Evolutionary conservation across 768 basidiomycete genomes (phyloP).

Genomic region (Dentipellis sp.): DNA sequence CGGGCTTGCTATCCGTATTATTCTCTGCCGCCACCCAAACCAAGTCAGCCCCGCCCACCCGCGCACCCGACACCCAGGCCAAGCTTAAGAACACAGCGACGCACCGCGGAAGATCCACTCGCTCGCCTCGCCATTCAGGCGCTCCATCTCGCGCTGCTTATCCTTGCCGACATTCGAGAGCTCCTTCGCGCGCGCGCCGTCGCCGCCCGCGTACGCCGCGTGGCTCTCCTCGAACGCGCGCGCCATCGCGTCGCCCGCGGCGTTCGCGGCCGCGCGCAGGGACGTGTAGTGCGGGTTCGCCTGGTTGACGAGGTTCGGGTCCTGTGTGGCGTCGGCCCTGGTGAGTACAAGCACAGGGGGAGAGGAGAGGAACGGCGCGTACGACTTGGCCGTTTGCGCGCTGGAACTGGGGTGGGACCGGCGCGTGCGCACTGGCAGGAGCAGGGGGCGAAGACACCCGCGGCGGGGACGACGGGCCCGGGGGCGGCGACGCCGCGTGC

Average conservation of each 20-base stretch:
- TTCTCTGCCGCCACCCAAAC: conserved; percentile 40
- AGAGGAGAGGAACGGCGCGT: not conserved
- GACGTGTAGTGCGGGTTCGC: conserved; percentile 58
- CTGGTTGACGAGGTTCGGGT: conserved; percentile 55
- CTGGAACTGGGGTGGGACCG: too few species aligned
- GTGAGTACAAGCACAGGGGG: not conserved
- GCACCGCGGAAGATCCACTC: conserved; percentile 80
- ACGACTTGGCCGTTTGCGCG: conserved; percentile 10
- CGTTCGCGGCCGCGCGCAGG: conserved; percentile 67
- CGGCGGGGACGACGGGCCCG: not conserved
- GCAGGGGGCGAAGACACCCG: not conserved
- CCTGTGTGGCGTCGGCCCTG: conserved; percentile 28
- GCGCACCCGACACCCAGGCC: not conserved
- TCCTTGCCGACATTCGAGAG: conserved; percentile 73
- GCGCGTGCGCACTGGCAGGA: too few species aligned
- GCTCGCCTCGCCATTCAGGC: conserved; percentile 71
- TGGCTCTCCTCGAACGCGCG: conserved; percentile 62
- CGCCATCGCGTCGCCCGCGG: conserved; percentile 75
- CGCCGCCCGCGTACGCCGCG: conserved; percentile 60
- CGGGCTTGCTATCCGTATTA: conserved; percentile 63
- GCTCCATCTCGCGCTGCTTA: conserved; percentile 71
- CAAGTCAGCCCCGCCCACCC: not conserved
- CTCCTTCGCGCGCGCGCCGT: conserved; percentile 49
- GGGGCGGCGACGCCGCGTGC: not conserved
- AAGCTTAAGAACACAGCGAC: conserved; percentile 14